Evolutionary conservation across 73 alveolate species (phyloP), one percentile per base, ranked within the genome.

Genomic region (Paramecium bursaria): DNA sequence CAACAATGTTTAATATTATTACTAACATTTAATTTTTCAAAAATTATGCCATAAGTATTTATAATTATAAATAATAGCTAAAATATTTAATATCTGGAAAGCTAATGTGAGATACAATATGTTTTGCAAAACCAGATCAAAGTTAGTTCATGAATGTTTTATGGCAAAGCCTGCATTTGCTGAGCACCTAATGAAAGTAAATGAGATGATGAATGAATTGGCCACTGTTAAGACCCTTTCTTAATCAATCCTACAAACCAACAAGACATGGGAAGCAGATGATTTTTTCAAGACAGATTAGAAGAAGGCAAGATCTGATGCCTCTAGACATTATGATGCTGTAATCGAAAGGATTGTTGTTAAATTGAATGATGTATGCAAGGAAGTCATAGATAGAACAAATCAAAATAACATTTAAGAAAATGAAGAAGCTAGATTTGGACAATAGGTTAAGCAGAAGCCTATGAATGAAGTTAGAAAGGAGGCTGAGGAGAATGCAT

Each of bases 161-260:
- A 47, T 74, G 26, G 94, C 94, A 30, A 95, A 95, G 74, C 99
- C 99, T 9, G 99, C 99, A 46, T 97, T 97, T 88, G 97, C 95
- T 30, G 91, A 85, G 61, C 87, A 95, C 47, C 88, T 90, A 74
- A 53, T 90, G 87, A 91, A 93, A 15, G 76, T 94, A 30, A 92
- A 94, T 86, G 73, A 87, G 75, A 61, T 86, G 48, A 90, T 94
- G 67, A 86, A 87, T 74, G 95, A 92, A 60, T 79, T 94, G 91
- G 67, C 75, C 48, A 46, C 88, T 22, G 50, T 49, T 27, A 75
- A 86, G 53, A 88, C 94, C 35, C 75, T 87, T 7, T 51, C 86
- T 3, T 33, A 47, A 19, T 47, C 79, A 25, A 61, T 85, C 46
- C 77, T 53, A 48, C 82, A 85, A 85, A 52, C 67, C 15, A 61